A percentile compares a stretch with the other conserved stretches of the same genome.
These are phyloP conservation scores for Hypoxylon lienhwacheense DNA, from an alignment of 495 filamentous ascomycete species.

Conservation along the genomic window DNA sequence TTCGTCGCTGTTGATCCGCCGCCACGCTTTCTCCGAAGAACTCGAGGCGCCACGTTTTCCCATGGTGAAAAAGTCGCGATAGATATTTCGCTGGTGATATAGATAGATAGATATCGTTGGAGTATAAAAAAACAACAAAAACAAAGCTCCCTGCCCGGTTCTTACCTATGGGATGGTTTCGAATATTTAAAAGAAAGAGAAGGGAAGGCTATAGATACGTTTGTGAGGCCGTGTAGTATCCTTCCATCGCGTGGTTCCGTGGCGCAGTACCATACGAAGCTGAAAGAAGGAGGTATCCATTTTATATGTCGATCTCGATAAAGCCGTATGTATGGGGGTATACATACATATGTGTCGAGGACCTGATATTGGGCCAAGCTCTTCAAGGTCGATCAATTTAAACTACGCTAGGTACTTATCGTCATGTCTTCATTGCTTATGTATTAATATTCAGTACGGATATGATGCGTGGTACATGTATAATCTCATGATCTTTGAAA, in stretches of 20 bases:
- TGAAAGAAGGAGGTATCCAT: background rate
- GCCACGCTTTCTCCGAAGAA: background rate
- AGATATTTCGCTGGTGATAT: background rate
- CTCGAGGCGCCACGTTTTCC: background rate
- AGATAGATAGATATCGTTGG: no score
- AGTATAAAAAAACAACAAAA: no score
- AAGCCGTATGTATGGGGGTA: background rate
- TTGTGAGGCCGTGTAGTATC: constrained; percentile 10
- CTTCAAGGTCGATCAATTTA: no score
- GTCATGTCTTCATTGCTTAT: no score
- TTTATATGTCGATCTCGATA: constrained; percentile 11
- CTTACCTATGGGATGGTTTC: background rate
- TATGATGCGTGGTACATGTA: no score
- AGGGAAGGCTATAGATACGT: background rate
- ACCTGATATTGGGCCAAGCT: no score
- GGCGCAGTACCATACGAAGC: background rate
- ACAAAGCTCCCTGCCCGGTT: no score
- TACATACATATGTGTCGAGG: background rate
- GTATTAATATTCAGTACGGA: no score
- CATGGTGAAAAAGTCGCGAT: background rate
- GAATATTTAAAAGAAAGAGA: background rate
- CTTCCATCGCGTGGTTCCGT: background rate
- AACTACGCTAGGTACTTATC: no score
- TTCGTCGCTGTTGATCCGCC: no score
- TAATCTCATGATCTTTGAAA: no score